Conservation (phyloP, 176 grass and related monocot genomes). For the Triticum timopheevii region DNA sequence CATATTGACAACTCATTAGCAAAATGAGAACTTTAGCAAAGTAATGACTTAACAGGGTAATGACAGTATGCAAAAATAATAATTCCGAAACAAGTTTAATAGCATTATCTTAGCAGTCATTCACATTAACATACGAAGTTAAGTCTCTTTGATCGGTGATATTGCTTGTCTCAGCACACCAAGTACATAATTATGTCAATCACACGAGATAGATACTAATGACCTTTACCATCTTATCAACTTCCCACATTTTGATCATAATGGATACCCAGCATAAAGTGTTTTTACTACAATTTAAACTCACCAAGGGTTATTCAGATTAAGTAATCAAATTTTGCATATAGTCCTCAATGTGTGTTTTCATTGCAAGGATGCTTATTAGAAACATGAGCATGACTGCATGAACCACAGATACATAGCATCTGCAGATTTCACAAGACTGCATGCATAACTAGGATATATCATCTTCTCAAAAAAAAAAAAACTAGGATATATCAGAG, state of each 20-base stretch:
- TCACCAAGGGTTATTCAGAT: constrained; percentile 1
- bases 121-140: not conserved
- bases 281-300: constrained; percentile 5
- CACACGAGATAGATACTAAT: not conserved
- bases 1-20: not conserved
- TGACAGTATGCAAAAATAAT: not conserved
- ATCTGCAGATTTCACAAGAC: not conserved
- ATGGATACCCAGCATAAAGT: constrained; percentile 11
- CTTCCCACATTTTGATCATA: not conserved
- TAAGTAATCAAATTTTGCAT: not conserved
- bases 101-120: not conserved
- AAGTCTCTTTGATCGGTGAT: constrained; percentile 5
- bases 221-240: not conserved
- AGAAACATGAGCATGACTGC: not conserved
- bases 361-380: constrained; percentile 3
- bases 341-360: not conserved
- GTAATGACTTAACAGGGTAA: not conserved
- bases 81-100: not conserved
- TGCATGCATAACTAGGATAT: constrained; percentile 1
- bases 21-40: not conserved
- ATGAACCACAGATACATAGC: not conserved
- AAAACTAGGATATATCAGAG: not conserved
- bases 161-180: constrained; percentile 2
- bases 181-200: not conserved
- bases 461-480: too few relatives aligned